Percentiles rank a stretch among this genome's conserved stretches.
These are phyloP conservation scores for Linum lewisii DNA, from an alignment of 345 rosid species.

Conservation along the genomic window DNA sequence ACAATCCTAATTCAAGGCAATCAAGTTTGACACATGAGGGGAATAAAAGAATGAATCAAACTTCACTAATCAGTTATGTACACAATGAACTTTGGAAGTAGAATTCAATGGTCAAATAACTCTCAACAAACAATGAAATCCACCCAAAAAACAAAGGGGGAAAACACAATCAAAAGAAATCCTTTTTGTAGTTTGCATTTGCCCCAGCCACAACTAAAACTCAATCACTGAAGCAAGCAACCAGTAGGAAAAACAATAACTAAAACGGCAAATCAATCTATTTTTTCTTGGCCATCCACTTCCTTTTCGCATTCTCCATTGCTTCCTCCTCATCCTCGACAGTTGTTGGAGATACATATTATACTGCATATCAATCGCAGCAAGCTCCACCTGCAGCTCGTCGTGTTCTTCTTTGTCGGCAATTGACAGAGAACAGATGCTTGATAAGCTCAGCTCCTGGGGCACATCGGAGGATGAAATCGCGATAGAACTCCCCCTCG, in stretches of 20 bases:
- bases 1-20: no score
- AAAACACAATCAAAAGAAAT: no score
- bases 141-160: background rate
- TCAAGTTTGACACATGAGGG: no score
- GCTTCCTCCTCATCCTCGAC: slow-evolving; percentile 58
- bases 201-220: background rate
- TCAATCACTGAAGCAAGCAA: background rate
- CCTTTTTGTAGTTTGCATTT: no score
- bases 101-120: background rate
- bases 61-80: background rate
- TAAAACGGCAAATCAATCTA: background rate
- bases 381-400: slow-evolving; percentile 47
- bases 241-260: background rate
- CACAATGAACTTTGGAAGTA: background rate
- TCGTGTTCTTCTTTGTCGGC: slow-evolving; percentile 28
- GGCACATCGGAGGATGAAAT: slow-evolving; percentile 39
- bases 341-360: slow-evolving; percentile 50
- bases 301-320: slow-evolving; percentile 44
- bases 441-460: slow-evolving; percentile 29
- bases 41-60: background rate
- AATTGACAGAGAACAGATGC: slow-evolving; percentile 30
- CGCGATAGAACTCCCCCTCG: no score
- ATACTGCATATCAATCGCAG: slow-evolving; percentile 42
- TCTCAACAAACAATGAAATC: background rate
- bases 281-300: slow-evolving; percentile 51